Percentiles rank a stretch among this genome's conserved stretches.
phyloP scores from a whole-genome alignment of 768 basidiomycete genomes.

The Lactifluus hygrophoroides region DNA sequence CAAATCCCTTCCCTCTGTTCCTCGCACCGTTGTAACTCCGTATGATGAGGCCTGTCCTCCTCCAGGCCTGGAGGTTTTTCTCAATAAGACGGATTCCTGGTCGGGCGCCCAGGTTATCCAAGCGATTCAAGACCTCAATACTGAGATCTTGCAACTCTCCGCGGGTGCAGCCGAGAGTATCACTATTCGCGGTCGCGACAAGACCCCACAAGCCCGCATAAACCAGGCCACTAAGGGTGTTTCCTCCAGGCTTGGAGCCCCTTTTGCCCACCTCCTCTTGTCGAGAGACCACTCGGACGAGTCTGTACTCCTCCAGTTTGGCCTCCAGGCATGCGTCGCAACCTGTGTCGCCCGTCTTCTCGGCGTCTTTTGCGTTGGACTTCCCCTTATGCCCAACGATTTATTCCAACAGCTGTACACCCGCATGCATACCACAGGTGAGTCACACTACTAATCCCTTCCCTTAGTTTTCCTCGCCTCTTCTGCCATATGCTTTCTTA shows the following conservation, averaged over 20 bases:
- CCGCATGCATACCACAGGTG: slow-evolving; percentile 48
- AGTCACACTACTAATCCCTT: slow-evolving; percentile 19
- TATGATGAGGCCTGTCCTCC: slow-evolving; percentile 51
- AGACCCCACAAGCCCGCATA: slow-evolving; percentile 33
- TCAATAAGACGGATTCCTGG: slow-evolving; percentile 67
- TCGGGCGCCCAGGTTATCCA: slow-evolving; percentile 74
- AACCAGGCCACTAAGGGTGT: slow-evolving; percentile 52
- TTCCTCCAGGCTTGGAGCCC: slow-evolving; percentile 51
- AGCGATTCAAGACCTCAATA: slow-evolving; percentile 71
- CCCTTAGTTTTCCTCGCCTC: slow-evolving; percentile 13
- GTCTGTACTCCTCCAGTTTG: slow-evolving; percentile 68
- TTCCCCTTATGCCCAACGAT: slow-evolving; percentile 60
- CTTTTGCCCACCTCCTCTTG: slow-evolving; percentile 51
- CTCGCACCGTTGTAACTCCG: slow-evolving; percentile 16
- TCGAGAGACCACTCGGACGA: slow-evolving; percentile 65
- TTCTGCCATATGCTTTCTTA: slow-evolving; percentile 18
- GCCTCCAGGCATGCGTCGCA: slow-evolving; percentile 61
- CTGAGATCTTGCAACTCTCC: slow-evolving; percentile 73
- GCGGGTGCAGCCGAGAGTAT: slow-evolving; percentile 66
- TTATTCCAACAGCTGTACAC: slow-evolving; percentile 54
- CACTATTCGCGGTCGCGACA: slow-evolving; percentile 38
- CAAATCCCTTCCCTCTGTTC: slow-evolving; percentile 23
- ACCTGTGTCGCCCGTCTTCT: slow-evolving; percentile 60
- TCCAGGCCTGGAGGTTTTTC: slow-evolving; percentile 54
- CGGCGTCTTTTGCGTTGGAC: slow-evolving; percentile 65